Evolutionary conservation across 371 early-diverging fungal species (phyloP), one percentile per base, ranked within the genome.

Genomic region (Funneliformis caledonium): DNA sequence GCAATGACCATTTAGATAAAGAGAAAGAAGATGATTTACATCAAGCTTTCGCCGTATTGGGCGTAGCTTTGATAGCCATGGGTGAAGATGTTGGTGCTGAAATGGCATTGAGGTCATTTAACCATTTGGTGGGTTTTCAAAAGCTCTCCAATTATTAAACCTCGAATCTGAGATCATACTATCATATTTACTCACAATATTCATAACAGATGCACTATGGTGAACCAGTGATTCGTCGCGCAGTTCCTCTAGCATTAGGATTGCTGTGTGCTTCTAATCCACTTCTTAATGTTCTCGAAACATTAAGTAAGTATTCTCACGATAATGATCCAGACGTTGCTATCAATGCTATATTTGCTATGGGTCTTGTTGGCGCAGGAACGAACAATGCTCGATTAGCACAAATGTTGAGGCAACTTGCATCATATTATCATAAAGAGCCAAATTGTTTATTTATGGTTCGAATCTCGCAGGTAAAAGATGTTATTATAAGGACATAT

Each of bases 341-440:
- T 33, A 85, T 95, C 72, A 97, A 96, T 83, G 97, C 99, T 37
- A 95, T 99, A 65, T 96, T 99, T 87, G 97, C 99, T 45, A 96
- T 99, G 95, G 99, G 99, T 72, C 85, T 99, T 72, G 96, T 99
- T 22, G 99, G 99, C 52, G 99, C 99, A 4, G 99, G 99, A 74
- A 99, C 99, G n/a, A 99, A 99, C 89, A 99, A 99, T 86, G 97
- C 99, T 4, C 93, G 99, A 59, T 89, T 99, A 59, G 97, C 97
- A 47, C 97, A 98, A 87, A 97, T 99, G 93, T 87, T 99, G 78
- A 91, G 99, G 77, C 97, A 98, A 83, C 90, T 99, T 45, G 98
- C 97, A 26, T 91, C 94, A n/a, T 98, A 96, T 89, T 97, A 98
- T 85, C 93, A 97, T 86, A 99, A 98, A 86, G 98, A 99, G 82